phyloP scores from a whole-genome alignment of 192 early-diverging fungal species.

The Ambispora gerdemannii region DNA sequence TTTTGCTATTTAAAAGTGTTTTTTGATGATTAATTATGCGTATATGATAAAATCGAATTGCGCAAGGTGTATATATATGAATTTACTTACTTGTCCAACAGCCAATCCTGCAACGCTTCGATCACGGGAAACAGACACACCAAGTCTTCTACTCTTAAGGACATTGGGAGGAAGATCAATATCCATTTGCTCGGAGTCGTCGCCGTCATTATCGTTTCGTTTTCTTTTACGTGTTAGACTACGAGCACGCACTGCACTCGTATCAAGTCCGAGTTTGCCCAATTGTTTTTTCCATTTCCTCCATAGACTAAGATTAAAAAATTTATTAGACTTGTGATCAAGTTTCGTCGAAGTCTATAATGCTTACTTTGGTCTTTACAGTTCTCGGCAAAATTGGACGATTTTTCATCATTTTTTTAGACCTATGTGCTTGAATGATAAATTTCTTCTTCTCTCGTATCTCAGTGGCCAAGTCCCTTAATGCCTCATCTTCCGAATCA shows the following conservation, averaged over 20 bases:
- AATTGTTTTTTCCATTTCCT: slow-evolving; percentile 75
- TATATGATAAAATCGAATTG: background rate
- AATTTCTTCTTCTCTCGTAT: slow-evolving; percentile 86
- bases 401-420: slow-evolving; percentile 76
- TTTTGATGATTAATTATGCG: background rate
- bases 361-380: slow-evolving; percentile 35
- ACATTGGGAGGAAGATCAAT: slow-evolving; percentile 56
- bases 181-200: slow-evolving; percentile 60
- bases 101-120: background rate
- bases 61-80: background rate
- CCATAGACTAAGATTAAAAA: slow-evolving; percentile 33
- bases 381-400: slow-evolving; percentile 67
- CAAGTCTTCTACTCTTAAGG: slow-evolving; percentile 31
- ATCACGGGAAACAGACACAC: slow-evolving; percentile 1
- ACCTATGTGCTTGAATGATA: slow-evolving; percentile 70
- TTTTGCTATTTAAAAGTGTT: slow-evolving; percentile 41
- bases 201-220: slow-evolving; percentile 69
- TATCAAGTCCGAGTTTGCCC: slow-evolving; percentile 68
- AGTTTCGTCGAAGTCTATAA: background rate
- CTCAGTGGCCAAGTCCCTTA: slow-evolving; percentile 71
- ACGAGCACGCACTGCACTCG: slow-evolving; percentile 61
- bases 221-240: slow-evolving; percentile 68
- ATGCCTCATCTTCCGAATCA: slow-evolving; percentile 78
- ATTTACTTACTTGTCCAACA: background rate
- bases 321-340: slow-evolving; percentile 29